Percentiles rank a stretch among this genome's conserved stretches.
These are phyloP conservation scores for Apiospora sp. DNA, from an alignment of 2,329 filamentous ascomycete species.

Conservation along the genomic window DNA sequence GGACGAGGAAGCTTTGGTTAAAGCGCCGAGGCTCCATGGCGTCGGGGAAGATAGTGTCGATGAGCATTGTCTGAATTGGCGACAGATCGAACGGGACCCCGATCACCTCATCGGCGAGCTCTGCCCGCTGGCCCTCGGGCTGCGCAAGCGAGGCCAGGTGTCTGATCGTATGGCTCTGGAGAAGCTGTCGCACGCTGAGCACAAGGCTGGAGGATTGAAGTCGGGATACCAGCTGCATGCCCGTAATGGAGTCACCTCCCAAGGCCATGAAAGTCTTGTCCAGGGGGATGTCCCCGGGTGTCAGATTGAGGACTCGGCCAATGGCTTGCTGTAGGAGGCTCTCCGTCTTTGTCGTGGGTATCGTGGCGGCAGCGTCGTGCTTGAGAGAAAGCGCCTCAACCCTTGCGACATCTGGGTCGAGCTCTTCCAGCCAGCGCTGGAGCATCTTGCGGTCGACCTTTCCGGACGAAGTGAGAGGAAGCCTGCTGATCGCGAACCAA, in stretches of 20 bases:
- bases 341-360: constrained; percentile 26
- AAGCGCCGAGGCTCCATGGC: background rate
- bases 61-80: constrained; percentile 2
- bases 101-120: background rate
- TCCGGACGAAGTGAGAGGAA: constrained; percentile 29
- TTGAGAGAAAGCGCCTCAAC: background rate
- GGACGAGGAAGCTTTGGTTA: constrained; percentile 16
- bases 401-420: constrained; percentile 23
- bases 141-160: constrained; percentile 11
- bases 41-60: background rate
- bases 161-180: background rate
- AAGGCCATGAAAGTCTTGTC: constrained; percentile 68
- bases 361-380: constrained; percentile 14
- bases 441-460: constrained; percentile 31
- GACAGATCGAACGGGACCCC: background rate
- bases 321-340: constrained; percentile 26
- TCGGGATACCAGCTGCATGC: constrained; percentile 66
- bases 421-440: constrained; percentile 27
- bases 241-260: constrained; percentile 66
- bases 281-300: constrained; percentile 45
- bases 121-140: background rate
- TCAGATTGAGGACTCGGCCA: constrained; percentile 28
- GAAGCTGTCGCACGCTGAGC: constrained; percentile 24
- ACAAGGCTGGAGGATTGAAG: constrained; percentile 19
- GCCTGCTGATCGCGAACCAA: constrained; percentile 26